Evolutionary conservation across 352 stramenopile genomes (phyloP), one percentile per base, ranked within the genome.

Genomic region (Pythium aphanidermatum): DNA sequence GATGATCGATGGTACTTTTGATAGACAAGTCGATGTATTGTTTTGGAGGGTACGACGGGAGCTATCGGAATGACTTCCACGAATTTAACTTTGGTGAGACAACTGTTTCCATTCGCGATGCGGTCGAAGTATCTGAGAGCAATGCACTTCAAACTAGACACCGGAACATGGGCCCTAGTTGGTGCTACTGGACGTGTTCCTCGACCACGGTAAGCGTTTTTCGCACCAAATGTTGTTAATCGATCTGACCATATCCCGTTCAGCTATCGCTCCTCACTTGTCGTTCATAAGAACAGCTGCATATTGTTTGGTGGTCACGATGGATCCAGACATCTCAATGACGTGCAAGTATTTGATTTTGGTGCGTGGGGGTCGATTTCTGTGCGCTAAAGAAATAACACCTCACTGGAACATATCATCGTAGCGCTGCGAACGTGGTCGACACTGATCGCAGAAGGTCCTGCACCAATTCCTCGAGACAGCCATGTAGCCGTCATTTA

Each of bases 281-380:
- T 96, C 6, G 78, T 97, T 52, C 73, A 92, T 58, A 96, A 97
- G 44, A 82, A 83, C 55, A 97, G 93, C 49, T 97, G 78, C 44
- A 69, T 98, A 55, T 67, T 99, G 6, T 98, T 98, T 72, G 95
- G 95, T 12, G 96, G 96, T 1, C 96, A 99, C 65, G 96, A 98
- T 62, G 96, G 96, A 0, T 98, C 93, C 16, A 69, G 95, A n/a
- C 95, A 98, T 60, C 72, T 99, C 16, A 96, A 97, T 35, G 95
- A 98, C 60, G 93, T 98, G 4, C 89, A 98, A 65, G 70, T 98
- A 2, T 99, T 98, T 70, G 90, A 98, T 59, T 98, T 99, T 54
- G 72, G 89, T 74, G 70, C 11, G 44, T 25, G 6, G 14, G 29
- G 52, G 20, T 23, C 9, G 9, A 24, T 17, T n/a, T 38, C 23